phyloP scores from a whole-genome alignment of 257 asterid genomes.

The Lithospermum erythrorhizon region DNA sequence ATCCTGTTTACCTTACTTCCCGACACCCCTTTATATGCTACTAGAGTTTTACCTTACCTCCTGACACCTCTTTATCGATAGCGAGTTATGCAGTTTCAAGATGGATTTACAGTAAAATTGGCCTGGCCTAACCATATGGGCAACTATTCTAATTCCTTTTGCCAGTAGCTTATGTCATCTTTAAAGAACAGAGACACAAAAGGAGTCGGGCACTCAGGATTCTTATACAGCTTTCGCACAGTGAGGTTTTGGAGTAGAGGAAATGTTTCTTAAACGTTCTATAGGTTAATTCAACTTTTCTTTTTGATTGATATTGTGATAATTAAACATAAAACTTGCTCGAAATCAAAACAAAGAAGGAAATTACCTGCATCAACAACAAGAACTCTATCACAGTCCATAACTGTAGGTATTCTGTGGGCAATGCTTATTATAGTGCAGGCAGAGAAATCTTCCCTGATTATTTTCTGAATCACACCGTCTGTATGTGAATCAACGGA shows the following conservation, averaged over 20 bases:
- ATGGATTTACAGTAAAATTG: background rate
- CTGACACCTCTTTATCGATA: background rate
- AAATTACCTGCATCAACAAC: slow-evolving; percentile 60
- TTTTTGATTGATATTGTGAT: no score
- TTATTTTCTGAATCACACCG: slow-evolving; percentile 45
- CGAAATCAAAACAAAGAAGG: background rate
- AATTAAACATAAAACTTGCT: no score
- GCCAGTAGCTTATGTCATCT: background rate
- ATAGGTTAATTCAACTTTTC: no score
- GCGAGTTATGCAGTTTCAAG: background rate
- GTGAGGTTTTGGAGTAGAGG: background rate
- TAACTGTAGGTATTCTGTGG: slow-evolving; percentile 73
- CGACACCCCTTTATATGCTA: background rate
- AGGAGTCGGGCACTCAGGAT: background rate
- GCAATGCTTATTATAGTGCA: slow-evolving; percentile 71
- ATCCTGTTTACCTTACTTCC: background rate
- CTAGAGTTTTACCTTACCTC: background rate
- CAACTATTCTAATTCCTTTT: background rate
- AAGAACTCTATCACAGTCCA: slow-evolving; percentile 56
- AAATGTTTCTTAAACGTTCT: no score
- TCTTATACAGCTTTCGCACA: background rate
- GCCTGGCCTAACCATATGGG: background rate
- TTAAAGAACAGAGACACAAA: no score
- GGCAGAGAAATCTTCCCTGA: slow-evolving; percentile 44
- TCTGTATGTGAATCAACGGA: slow-evolving; percentile 82